Evolutionary conservation across 352 stramenopile species (phyloP), one percentile per base, ranked within the genome.

Genomic region (Globisporangium paroecandrum): DNA sequence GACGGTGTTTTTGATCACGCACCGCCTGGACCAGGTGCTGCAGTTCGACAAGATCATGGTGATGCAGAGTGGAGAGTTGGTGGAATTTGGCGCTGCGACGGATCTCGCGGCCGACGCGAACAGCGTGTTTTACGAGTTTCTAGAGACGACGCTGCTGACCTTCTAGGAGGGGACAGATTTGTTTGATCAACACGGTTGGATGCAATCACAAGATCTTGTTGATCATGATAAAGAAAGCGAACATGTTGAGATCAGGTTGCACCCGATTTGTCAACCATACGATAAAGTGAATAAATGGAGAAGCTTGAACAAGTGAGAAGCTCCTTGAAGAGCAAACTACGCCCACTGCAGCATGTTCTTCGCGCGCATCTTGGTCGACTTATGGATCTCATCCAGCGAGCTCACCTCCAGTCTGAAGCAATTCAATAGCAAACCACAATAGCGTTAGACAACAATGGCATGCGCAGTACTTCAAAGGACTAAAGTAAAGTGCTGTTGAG

Each of bases 291-390:
- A 63, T 27, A 47, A 47, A 47, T 20, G 38, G 12, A 47, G 4
- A 47, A 49, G 27, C 20, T 29, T 49, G n/a, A 20, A 43, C 5
- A 63, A 29, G 5, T n/a, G 24, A 18, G 13, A n/a, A 49, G 18
- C 57, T 51, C 6, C 6, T 13, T 22, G 32, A 15, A 22, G 57
- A 29, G n/a, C 15, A 22, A 43, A 51, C 36, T 54, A 58, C 3
- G 32, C 9, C 75, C 72, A 75, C 32, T 66, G 55, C 8, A 85
- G 62, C 20, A 73, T 60, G 25, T 68, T 41, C 54, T 79, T 82
- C 22, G 77, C 77, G 38, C 64, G 71, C 43, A 79, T 60, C 66
- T 85, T 85, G 12, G 77, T 85, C 54, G 77, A 75, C 69, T 81
- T 81, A 73, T 85, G 76, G 34, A 85, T 81, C 58, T 81, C 68